Conservation (phyloP, 2,329 filamentous ascomycete genomes). For the Claviceps pazoutovae region DNA sequence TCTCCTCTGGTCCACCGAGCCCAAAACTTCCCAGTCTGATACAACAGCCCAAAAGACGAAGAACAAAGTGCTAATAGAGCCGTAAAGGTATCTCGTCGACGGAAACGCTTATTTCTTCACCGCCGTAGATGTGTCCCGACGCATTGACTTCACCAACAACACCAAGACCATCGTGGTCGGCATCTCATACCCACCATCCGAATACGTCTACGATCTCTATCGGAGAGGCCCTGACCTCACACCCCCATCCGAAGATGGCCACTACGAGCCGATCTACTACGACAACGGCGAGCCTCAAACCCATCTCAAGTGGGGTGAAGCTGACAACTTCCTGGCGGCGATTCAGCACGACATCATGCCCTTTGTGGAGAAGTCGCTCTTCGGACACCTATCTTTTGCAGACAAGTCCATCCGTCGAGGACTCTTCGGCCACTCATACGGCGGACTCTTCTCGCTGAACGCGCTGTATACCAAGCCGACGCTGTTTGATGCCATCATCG, state of each 20-base stretch:
- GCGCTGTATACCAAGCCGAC: slow-evolving; percentile 25
- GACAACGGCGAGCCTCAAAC: slow-evolving; percentile 13
- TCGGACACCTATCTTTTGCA: slow-evolving; percentile 14
- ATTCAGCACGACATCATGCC: slow-evolving; percentile 26
- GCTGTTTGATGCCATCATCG: slow-evolving; percentile 30
- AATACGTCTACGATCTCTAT: slow-evolving; percentile 15
- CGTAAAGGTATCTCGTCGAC: slow-evolving; percentile 18
- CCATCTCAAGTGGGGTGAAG: slow-evolving; percentile 24
- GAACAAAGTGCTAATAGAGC: not conserved
- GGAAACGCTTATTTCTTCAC: slow-evolving; percentile 23
- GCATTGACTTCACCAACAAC: slow-evolving; percentile 13
- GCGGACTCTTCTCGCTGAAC: slow-evolving; percentile 32
- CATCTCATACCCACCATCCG: slow-evolving; percentile 17
- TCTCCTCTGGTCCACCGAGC: not conserved
- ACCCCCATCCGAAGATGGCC: slow-evolving; percentile 11
- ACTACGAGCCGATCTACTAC: slow-evolving; percentile 14
- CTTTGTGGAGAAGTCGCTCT: slow-evolving; percentile 15
- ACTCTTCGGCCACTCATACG: slow-evolving; percentile 35
- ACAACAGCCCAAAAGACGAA: not conserved
- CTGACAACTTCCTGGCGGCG: slow-evolving; percentile 29
- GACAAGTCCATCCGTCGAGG: slow-evolving; percentile 23
- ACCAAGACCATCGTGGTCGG: slow-evolving; percentile 18
- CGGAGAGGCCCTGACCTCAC: slow-evolving; percentile 19
- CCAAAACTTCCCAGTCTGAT: not conserved
- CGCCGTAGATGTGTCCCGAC: slow-evolving; percentile 16